Evolutionary conservation across 768 basidiomycete genomes (phyloP).

Genomic region (Suillus weaverae): DNA sequence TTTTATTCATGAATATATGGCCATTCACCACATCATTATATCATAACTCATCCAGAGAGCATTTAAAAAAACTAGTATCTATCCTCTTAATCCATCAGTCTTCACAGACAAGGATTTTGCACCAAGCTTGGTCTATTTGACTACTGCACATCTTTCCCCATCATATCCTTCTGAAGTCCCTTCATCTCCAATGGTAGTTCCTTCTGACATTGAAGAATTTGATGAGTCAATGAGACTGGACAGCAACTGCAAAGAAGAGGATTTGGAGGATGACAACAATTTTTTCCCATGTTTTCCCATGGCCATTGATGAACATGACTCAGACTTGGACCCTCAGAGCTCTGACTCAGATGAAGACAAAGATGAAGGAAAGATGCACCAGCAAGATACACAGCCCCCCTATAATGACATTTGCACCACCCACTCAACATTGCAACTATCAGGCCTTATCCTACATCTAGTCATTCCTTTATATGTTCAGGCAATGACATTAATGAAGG

Average conservation of each 20-base stretch:
- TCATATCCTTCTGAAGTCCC: slow-evolving; percentile 3
- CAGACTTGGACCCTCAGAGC: not conserved
- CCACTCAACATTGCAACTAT: not conserved
- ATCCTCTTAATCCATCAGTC: slow-evolving; percentile 35
- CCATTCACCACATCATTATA: slow-evolving; percentile 17
- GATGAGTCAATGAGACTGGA: not conserved
- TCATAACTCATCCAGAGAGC: slow-evolving; percentile 27
- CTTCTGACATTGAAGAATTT: not conserved
- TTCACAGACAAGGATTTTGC: not conserved
- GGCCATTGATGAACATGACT: not conserved
- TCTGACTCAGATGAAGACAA: not conserved
- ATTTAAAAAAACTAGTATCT: slow-evolving; percentile 31
- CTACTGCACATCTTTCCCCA: not conserved
- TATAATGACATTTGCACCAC: too few species aligned
- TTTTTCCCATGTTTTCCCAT: not conserved
- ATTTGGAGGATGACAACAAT: not conserved
- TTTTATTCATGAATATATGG: slow-evolving; percentile 32
- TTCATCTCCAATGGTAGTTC: not conserved
- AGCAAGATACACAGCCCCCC: too few species aligned
- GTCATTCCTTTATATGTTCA: not conserved
- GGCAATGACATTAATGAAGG: not conserved
- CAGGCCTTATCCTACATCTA: not conserved
- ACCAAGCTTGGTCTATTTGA: not conserved
- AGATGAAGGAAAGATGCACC: too few species aligned
- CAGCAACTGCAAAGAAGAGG: not conserved